These are phyloP conservation scores for Ballota nigra DNA, from an alignment of 257 asterid genomes.

Conservation along the genomic window DNA sequence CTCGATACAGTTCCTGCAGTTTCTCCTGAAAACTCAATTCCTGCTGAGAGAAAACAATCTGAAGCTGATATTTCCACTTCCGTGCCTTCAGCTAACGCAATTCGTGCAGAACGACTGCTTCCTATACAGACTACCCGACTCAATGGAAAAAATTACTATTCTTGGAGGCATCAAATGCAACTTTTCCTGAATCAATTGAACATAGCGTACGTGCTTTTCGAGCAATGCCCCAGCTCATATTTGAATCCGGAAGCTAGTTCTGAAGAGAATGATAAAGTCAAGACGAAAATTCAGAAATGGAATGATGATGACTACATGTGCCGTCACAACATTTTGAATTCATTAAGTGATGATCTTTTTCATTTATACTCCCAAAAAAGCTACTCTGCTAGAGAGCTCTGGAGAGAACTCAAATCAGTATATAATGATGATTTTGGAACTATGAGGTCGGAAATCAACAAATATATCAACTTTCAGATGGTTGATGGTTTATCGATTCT, in stretches of 20 bases:
- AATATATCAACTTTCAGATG: constrained; percentile 62
- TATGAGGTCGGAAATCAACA: constrained; percentile 52
- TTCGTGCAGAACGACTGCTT: constrained; percentile 25
- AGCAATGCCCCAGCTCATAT: constrained; percentile 44
- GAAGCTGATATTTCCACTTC: constrained; percentile 19
- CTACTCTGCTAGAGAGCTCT: constrained; percentile 57
- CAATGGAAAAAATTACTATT: constrained; percentile 56
- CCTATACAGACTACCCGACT: constrained; percentile 61
- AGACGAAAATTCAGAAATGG: constrained; percentile 45
- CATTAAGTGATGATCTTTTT: constrained; percentile 57
- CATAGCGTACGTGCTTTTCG: constrained; percentile 51
- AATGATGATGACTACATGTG: constrained; percentile 55
- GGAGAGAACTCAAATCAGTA: constrained; percentile 58
- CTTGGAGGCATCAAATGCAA: constrained; percentile 67
- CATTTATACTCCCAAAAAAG: constrained; percentile 45
- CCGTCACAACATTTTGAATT: constrained; percentile 54
- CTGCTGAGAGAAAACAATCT: constrained; percentile 18
- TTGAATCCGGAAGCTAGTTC: constrained; percentile 24
- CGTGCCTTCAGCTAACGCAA: constrained; percentile 15
- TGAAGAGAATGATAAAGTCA: constrained; percentile 37
- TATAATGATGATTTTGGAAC: constrained; percentile 67
- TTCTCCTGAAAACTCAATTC: constrained; percentile 1
- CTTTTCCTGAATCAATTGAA: constrained; percentile 51
- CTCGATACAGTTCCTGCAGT: constrained; percentile 14
- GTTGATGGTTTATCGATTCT: constrained; percentile 54